Conservation (phyloP, 768 basidiomycete genomes). For the Suillus placidus region DNA sequence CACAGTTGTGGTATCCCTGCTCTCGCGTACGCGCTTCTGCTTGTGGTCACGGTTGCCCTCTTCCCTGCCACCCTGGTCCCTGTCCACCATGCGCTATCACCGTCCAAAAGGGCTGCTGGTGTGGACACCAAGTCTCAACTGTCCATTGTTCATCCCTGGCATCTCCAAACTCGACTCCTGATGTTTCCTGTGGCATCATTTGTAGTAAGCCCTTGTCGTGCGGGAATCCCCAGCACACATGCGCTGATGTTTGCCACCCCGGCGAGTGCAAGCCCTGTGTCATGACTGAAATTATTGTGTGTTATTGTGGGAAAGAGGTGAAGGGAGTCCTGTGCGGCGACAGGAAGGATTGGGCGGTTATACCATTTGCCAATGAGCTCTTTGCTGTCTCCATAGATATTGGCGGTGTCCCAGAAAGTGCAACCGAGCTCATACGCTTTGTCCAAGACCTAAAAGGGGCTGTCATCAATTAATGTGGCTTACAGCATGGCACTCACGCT, state of each 20-base stretch:
- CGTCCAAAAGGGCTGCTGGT: constrained; percentile 77
- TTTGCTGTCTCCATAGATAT: constrained; percentile 46
- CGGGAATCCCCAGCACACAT: constrained; percentile 65
- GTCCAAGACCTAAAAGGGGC: constrained; percentile 42
- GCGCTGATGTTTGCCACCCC: constrained; percentile 70
- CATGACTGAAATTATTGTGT: constrained; percentile 53
- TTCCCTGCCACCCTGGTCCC: constrained; percentile 92
- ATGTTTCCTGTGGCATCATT: constrained; percentile 38
- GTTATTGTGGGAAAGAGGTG: constrained; percentile 80
- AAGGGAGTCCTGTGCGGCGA: constrained; percentile 68
- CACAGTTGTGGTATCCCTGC: constrained; percentile 78
- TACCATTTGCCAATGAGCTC: constrained; percentile 49
- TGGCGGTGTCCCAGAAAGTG: constrained; percentile 52
- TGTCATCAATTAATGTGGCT: background rate
- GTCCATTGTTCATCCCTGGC: constrained; percentile 54
- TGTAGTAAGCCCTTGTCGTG: constrained; percentile 59
- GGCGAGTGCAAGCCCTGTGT: constrained; percentile 73
- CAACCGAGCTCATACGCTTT: constrained; percentile 42
- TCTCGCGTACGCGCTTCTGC: constrained; percentile 52
- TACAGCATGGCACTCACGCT: background rate
- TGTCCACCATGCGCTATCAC: constrained; percentile 93
- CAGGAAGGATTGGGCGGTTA: constrained; percentile 46
- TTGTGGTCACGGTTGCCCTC: constrained; percentile 83
- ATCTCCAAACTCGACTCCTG: background rate
- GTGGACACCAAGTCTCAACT: constrained; percentile 60